Base-by-base conservation (phyloP, 2,329 filamentous ascomycete species). In the Aspergillus candidus region DNA sequence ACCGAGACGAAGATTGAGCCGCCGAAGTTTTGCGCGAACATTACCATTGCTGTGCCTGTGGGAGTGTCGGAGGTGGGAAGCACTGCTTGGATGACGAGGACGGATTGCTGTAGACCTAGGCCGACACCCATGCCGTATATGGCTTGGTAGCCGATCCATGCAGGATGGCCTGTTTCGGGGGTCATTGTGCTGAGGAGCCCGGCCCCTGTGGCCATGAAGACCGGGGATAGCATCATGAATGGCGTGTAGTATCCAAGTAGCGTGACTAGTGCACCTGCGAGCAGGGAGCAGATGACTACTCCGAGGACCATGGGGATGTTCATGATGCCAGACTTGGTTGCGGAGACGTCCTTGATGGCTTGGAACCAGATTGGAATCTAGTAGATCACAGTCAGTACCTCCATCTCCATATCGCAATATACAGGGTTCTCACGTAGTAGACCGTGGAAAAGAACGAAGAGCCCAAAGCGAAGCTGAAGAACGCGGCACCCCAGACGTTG, bases 331-430 rank as follows among this genome's bases (percentile, higher is more conserved):
- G 66, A 68, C 34, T 59, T 61, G 30, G 61, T 57, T 6, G 66
- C 59, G 2, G 54, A 53, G 4, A 54, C 60, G 31, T 53, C 55
- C 40, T 68, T 68, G 54, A 70, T 60, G 11, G 65, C 62, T 39
- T 70, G 67, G 52, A 69, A 70, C 65, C 66, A 70, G 34, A 69
- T 63, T 0, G 74, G 73, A 3, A 76, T 60, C 60, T 63, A 31
- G 3, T 11, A 6, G 4, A 10, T 14, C 17, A 43, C 31, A 40
- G 42, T 41, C 32, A 47, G 35, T 10, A 18, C 13, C 3, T 6
- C 8, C 6, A 3, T 12, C 13, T 6, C 4, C 22, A 30, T 7
- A 15, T 3, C 2, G 7, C 11, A 14, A 31, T 6, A 18, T 18
- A 4, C 3, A 31, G 11, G 8, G 2, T 2, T 53, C 58, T 44